Percentiles rank a stretch among this genome's conserved stretches.
Conservation (phyloP, 805 yeast genomes). For the Lipomyces kockii region DNA sequence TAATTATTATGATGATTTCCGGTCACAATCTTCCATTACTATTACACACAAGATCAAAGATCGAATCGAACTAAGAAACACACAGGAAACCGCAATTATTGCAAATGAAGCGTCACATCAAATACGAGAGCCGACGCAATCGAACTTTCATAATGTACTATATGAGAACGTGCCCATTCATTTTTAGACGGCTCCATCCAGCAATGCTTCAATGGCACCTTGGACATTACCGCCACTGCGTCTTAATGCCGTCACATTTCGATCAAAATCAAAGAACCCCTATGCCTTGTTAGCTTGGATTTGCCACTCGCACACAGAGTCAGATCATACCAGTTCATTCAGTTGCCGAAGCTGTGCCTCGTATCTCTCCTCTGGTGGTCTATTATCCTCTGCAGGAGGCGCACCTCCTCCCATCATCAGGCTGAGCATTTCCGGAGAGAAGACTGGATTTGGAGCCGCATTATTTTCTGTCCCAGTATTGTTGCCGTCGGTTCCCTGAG, state of each 20-base stretch:
- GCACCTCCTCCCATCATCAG: constrained; percentile 30
- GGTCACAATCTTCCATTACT: neutral
- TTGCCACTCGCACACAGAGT: neutral
- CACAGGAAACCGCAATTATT: neutral
- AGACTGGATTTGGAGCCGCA: constrained; percentile 26
- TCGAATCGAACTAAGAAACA: neutral
- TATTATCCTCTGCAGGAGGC: constrained; percentile 57
- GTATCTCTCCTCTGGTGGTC: constrained; percentile 82
- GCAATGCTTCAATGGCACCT: constrained; percentile 89
- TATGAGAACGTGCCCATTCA: neutral
- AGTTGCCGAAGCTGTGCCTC: constrained; percentile 73
- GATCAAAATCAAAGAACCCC: constrained; percentile 88
- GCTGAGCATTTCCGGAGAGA: constrained; percentile 34
- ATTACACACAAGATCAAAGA: neutral
- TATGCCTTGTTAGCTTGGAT: neutral
- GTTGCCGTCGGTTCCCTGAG: constrained; percentile 45
- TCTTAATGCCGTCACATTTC: constrained; percentile 88
- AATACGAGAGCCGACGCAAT: neutral
- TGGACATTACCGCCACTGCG: constrained; percentile 97
- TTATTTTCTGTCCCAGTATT: constrained; percentile 11
- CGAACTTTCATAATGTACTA: neutral
- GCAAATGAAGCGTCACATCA: neutral
- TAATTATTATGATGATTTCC: neutral
- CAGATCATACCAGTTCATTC: constrained; percentile 62
- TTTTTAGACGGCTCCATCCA: constrained; percentile 53